A percentile compares a stretch with the other conserved stretches of the same genome.
These are phyloP conservation scores for Clavariopsis aquatica DNA, from an alignment of 495 filamentous ascomycete species.

Conservation along the genomic window DNA sequence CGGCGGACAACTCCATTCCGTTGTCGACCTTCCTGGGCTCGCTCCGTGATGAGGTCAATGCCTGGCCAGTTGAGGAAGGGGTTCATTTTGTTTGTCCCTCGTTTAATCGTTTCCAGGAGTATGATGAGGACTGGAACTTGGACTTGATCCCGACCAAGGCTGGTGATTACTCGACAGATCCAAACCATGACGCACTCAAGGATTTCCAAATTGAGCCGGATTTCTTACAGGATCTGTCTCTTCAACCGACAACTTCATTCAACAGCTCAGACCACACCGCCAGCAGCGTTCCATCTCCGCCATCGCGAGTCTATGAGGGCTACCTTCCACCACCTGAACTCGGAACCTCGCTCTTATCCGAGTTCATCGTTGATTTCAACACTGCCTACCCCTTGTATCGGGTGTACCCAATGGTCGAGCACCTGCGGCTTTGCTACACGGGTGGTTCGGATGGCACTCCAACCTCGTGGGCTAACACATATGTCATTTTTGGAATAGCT, in stretches of 20 bases:
- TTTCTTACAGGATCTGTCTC: neutral
- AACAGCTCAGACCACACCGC: neutral
- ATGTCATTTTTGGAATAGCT: constrained; percentile 35
- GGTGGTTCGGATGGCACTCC: constrained; percentile 21
- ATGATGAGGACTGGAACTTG: constrained; percentile 1
- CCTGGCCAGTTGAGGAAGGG: neutral
- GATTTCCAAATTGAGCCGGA: neutral
- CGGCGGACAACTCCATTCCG: constrained; percentile 11
- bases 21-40: constrained; percentile 7
- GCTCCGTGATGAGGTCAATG: constrained; percentile 14
- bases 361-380: constrained; percentile 32
- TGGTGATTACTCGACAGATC: neutral
- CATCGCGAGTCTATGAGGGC: constrained; percentile 2
- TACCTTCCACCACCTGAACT: constrained; percentile 23
- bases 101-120: neutral
- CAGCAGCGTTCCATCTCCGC: neutral
- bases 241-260: neutral
- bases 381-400: constrained; percentile 17
- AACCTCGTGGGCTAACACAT: constrained; percentile 22
- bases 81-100: neutral
- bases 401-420: constrained; percentile 12
- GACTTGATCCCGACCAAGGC: neutral
- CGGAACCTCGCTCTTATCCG: constrained; percentile 15
- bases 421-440: constrained; percentile 17
- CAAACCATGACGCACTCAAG: neutral